phyloP scores from a whole-genome alignment of 441 rosid genomes.

The Corymbia calophylla region DNA sequence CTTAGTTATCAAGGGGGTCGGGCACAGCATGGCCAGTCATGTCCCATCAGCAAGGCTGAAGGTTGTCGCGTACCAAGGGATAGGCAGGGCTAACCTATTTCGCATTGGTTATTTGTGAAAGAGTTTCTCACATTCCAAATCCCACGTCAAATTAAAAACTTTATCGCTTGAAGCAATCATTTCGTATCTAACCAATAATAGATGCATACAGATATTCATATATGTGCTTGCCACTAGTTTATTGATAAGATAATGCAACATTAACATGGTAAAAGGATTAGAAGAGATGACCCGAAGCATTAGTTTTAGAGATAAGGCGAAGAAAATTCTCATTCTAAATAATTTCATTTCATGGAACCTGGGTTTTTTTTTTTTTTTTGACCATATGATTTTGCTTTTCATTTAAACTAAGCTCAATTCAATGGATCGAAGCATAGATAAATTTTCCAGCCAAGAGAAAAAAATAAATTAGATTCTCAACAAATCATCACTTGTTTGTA shows the following conservation, averaged over 20 bases:
- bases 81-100: no score
- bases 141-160: not conserved
- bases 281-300: not conserved
- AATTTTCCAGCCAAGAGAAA: not conserved
- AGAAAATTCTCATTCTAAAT: not conserved
- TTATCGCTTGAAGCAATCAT: not conserved
- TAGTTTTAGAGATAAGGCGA: not conserved
- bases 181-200: no score
- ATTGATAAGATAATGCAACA: not conserved
- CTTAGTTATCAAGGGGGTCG: no score
- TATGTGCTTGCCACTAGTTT: not conserved
- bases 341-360: not conserved
- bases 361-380: not conserved
- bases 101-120: no score
- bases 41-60: no score
- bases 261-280: not conserved
- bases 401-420: not conserved
- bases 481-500: fast-evolving
- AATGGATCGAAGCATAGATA: not conserved
- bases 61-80: no score
- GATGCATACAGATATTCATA: not conserved
- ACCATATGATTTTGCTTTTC: not conserved
- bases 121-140: not conserved
- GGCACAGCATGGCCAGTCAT: no score
- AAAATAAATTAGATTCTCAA: not conserved